Percentiles rank a stretch among this genome's conserved stretches.
These are phyloP conservation scores for Euphorbia corollata DNA, from an alignment of 441 rosid genomes.

Conservation along the genomic window DNA sequence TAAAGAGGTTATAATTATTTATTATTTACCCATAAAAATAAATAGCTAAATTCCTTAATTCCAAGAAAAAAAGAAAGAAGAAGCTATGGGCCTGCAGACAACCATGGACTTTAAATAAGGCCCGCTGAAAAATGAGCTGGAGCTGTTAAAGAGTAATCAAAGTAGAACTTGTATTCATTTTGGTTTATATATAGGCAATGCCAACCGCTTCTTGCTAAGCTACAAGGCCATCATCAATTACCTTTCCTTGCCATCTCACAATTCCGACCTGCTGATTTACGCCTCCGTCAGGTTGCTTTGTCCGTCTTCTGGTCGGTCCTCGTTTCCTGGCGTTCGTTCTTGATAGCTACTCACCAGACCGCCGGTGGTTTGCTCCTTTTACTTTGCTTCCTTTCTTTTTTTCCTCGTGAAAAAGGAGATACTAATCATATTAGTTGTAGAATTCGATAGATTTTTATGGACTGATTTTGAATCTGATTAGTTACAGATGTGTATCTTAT, in stretches of 20 bases:
- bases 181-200: background rate
- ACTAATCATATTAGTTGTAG: background rate
- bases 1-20: too few species aligned
- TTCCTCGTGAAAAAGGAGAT: background rate
- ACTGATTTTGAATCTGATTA: constrained; percentile 3
- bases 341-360: background rate
- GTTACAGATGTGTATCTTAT: background rate
- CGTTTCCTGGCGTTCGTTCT: background rate
- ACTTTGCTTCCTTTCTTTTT: background rate
- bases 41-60: too few species aligned
- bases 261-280: background rate
- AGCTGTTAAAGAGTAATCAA: background rate
- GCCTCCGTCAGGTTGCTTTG: background rate
- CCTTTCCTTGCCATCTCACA: background rate
- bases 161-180: background rate
- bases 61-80: too few species aligned
- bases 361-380: background rate
- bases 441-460: background rate
- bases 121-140: background rate
- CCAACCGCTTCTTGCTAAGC: background rate
- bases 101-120: background rate
- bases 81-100: too few species aligned
- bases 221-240: constrained; percentile 5
- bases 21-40: too few species aligned
- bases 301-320: too few species aligned